Evolutionary conservation across 2,329 filamentous ascomycete genomes (phyloP).

Genomic region (Aspergillus uvarum): DNA sequence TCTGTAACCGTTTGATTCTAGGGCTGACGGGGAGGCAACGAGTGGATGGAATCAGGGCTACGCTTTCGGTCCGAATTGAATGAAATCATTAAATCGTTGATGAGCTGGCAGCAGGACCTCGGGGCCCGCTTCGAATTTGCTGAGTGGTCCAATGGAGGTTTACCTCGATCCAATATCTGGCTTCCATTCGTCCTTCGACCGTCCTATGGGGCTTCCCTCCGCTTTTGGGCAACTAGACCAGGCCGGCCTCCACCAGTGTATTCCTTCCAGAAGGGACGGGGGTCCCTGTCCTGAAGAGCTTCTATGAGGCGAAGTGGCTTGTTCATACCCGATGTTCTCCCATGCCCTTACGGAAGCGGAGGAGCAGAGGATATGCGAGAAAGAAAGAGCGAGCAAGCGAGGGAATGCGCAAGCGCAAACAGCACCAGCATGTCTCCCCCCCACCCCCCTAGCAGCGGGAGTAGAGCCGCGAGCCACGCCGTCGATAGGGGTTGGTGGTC

Average conservation of each 20-base stretch:
- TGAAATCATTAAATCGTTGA: conserved; percentile 22
- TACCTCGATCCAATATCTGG: conserved; percentile 13
- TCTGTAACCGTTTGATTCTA: conserved; percentile 21
- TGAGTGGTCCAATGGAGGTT: conserved; percentile 19
- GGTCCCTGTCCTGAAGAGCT: conserved; percentile 13
- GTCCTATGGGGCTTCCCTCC: conserved; percentile 26
- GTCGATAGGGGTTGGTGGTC: conserved; percentile 12
- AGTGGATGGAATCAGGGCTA: conserved; percentile 12
- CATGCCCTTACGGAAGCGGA: conserved; percentile 12
- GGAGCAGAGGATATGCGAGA: conserved; percentile 1
- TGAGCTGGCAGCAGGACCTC: conserved; percentile 32
- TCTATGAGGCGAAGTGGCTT: conserved; percentile 20
- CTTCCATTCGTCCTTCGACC: conserved; percentile 26
- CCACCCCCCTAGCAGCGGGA: not conserved
- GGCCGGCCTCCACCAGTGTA: conserved; percentile 13
- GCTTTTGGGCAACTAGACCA: conserved; percentile 30
- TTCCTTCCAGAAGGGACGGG: conserved; percentile 19
- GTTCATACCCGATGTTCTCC: conserved; percentile 23
- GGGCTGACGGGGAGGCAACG: conserved; percentile 14
- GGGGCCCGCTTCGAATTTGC: conserved; percentile 24
- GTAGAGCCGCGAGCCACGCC: conserved; percentile 8
- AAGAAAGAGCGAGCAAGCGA: not conserved
- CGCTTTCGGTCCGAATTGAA: conserved; percentile 13
- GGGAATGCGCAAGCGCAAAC: not conserved
- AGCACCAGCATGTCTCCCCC: not conserved